Evolutionary conservation across 768 basidiomycete genomes (phyloP).

Genomic region (Scleroderma bovista): DNA sequence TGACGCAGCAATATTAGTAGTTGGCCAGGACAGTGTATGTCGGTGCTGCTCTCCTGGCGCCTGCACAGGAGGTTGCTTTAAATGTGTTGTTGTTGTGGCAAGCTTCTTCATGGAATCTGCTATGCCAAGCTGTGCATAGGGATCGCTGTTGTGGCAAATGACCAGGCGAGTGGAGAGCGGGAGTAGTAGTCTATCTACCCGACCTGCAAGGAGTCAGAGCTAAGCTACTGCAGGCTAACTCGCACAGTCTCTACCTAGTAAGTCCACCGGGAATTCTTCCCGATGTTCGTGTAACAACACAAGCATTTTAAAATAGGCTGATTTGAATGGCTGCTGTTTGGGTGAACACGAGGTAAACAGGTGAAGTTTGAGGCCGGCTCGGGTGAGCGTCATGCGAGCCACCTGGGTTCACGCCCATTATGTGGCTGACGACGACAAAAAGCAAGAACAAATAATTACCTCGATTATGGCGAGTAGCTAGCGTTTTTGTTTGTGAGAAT

Average conservation of each 20-base stretch:
- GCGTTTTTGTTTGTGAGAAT: slow-evolving; percentile 5
- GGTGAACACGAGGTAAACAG: slow-evolving; percentile 42
- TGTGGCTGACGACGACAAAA: not conserved
- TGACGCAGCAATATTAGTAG: slow-evolving; percentile 17
- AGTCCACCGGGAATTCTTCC: slow-evolving; percentile 18
- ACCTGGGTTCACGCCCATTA: slow-evolving; percentile 27
- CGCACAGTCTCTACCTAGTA: slow-evolving; percentile 18
- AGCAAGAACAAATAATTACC: slow-evolving; percentile 32
- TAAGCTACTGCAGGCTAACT: slow-evolving; percentile 2
- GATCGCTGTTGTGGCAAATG: slow-evolving; percentile 24
- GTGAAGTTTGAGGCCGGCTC: slow-evolving; percentile 38
- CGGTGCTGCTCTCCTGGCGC: slow-evolving; percentile 9
- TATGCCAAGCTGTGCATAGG: slow-evolving; percentile 31
- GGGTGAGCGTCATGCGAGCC: slow-evolving; percentile 41
- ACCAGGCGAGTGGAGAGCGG: slow-evolving; percentile 28
- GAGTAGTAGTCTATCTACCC: slow-evolving; percentile 29
- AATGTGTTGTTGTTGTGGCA: slow-evolving; percentile 10
- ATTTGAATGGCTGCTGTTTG: slow-evolving; percentile 37
- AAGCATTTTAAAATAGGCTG: slow-evolving; percentile 45
- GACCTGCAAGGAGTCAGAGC: slow-evolving; percentile 16
- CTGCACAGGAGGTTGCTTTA: slow-evolving; percentile 11
- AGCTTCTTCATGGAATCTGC: slow-evolving; percentile 23
- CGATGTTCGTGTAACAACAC: slow-evolving; percentile 35
- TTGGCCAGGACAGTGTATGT: slow-evolving; percentile 20
- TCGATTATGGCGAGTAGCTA: slow-evolving; percentile 48